Evolutionary conservation across 805 yeast genomes (phyloP), one percentile per base, ranked within the genome.

Genomic region (Pichia cabralensis): DNA sequence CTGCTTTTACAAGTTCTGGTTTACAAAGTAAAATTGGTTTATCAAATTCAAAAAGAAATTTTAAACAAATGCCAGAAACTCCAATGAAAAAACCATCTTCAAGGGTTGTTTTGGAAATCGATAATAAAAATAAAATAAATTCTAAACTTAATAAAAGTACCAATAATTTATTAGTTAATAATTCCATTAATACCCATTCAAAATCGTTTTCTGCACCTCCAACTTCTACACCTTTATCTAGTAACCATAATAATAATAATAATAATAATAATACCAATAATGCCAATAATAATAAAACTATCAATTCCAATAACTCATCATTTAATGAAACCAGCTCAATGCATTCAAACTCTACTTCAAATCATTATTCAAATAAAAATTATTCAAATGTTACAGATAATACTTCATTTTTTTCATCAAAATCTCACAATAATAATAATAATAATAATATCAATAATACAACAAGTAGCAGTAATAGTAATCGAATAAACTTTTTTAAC

Each of bases 1-100:
- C 88, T 0, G 95, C 92, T 12, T 84, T 84, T 55, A 67, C 74
- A 52, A 71, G 88, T 3, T 61, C 82, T 0, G 95, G 95, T 0
- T 59, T 84, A 23, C 56, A 77, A 39, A 73, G 80, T 25, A 76
- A 76, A 53, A 30, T 31, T n/a, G 38, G 26, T 31, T 63, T 80
- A 57, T 61, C 76, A 29, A 40, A 56, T 55, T 56, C 60, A 62
- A 52, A 47, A 54, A 50, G 56, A 34, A 39, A 34, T 7, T 31
- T 42, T 8, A 53, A 62, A 23, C 47, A 49, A 12, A 71, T 76
- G 46, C 82, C 82, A 2, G 80, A 76, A 37, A 75, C 82, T 1
- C 82, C 82, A 3, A 71, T 77, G 52, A 75, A 75, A 41, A 61
- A 57, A 41, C 71, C 72, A 3, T 54, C 54, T 3, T 45, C 45